phyloP scores from a whole-genome alignment of 139 green algal species.

The Chlorella sp. region DNA sequence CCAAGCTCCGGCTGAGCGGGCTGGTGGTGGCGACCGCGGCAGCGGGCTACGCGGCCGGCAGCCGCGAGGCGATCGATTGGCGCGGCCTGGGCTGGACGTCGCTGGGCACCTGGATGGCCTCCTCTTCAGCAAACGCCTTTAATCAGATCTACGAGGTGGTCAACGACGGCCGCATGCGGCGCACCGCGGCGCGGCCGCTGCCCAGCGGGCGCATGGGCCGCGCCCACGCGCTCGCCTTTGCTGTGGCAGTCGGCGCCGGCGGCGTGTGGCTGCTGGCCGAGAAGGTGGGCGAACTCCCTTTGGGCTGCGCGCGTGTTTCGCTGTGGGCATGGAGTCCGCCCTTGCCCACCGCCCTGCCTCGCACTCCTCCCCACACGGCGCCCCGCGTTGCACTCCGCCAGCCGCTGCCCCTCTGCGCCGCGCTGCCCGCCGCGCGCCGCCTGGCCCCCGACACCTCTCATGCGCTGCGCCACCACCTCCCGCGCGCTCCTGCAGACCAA shows the following conservation, averaged over 20 bases:
- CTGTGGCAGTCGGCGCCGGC: conserved; percentile 56
- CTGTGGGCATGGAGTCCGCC: too few species aligned
- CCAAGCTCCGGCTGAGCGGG: conserved; percentile 83
- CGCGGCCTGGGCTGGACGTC: conserved; percentile 75
- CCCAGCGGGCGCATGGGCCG: conserved; percentile 77
- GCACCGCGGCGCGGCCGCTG: conserved; percentile 91
- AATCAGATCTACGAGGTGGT: conserved; percentile 92
- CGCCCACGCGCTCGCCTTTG: conserved; percentile 84
- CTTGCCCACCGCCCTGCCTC: too few species aligned
- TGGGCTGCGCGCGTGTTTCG: too few species aligned
- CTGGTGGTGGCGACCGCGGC: conserved; percentile 90
- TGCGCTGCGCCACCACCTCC: background rate
- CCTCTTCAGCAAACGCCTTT: conserved; percentile 92
- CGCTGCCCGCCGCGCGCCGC: background rate
- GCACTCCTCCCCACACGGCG: too few species aligned
- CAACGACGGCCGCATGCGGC: conserved; percentile 85
- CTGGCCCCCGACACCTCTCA: background rate
- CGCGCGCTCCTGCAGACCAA: conserved; percentile 73
- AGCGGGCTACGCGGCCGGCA: conserved; percentile 86
- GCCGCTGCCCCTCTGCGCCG: background rate
- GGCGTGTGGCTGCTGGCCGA: conserved; percentile 74
- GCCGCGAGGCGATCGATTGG: conserved; percentile 74
- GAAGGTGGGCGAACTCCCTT: conserved; percentile 48
- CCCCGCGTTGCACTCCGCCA: too few species aligned
- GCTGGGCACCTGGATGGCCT: conserved; percentile 84